phyloP scores from a whole-genome alignment of 2,329 filamentous ascomycete genomes.

The Pseudogymnoascus pannorum region DNA sequence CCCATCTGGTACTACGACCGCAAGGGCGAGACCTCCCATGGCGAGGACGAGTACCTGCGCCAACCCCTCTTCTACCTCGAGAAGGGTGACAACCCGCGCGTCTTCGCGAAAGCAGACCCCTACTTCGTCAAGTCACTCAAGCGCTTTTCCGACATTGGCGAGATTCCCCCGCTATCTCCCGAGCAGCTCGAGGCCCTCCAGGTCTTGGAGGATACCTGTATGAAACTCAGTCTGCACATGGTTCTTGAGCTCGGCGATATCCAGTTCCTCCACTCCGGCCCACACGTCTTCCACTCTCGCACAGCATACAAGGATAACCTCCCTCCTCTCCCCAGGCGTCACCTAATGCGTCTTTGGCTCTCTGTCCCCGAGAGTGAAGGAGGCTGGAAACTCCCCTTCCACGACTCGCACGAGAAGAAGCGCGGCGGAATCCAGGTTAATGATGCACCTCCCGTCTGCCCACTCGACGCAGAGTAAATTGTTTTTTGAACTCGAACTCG shows the following conservation, averaged over 20 bases:
- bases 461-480: conserved; percentile 66
- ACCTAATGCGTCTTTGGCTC: conserved; percentile 79
- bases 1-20: conserved; percentile 91
- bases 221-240: conserved; percentile 72
- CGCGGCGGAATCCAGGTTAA: conserved; percentile 83
- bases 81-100: conserved; percentile 50
- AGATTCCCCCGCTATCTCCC: conserved; percentile 64
- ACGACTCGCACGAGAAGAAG: conserved; percentile 77
- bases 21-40: conserved; percentile 71
- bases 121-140: conserved; percentile 74
- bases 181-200: conserved; percentile 61
- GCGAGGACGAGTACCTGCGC: conserved; percentile 67
- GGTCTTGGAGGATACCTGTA: conserved; percentile 69
- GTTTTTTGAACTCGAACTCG: neutral
- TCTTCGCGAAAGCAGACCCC: conserved; percentile 85
- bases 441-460: conserved; percentile 65
- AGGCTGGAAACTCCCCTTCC: conserved; percentile 78
- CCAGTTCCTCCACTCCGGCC: conserved; percentile 70
- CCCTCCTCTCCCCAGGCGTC: conserved; percentile 62
- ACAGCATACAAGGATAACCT: conserved; percentile 71
- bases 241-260: conserved; percentile 80
- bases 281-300: conserved; percentile 71
- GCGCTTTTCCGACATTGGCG: conserved; percentile 64
- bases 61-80: conserved; percentile 72
- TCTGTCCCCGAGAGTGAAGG: conserved; percentile 75